Evolutionary conservation across 2,329 filamentous ascomycete genomes (phyloP).

Genomic region (Proliferodiscus dingleyae): DNA sequence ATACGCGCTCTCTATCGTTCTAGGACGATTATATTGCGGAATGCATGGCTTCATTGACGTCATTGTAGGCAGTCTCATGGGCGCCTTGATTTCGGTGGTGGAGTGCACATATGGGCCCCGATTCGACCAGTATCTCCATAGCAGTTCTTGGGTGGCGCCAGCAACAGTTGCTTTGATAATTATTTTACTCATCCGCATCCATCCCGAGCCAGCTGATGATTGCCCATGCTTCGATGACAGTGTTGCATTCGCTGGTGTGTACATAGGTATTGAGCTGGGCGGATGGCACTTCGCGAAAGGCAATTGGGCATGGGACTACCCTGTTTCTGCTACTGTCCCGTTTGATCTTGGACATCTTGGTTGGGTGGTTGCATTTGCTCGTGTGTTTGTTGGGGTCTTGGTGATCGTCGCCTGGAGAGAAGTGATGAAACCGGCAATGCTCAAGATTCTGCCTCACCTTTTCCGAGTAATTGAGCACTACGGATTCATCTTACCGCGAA

Average conservation of each 20-base stretch:
- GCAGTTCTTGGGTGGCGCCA: conserved; percentile 59
- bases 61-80: conserved; percentile 71
- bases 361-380: conserved; percentile 54
- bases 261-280: conserved; percentile 78
- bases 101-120: conserved; percentile 56
- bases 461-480: conserved; percentile 80
- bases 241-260: conserved; percentile 84
- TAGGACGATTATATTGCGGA: conserved; percentile 91
- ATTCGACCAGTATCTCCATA: conserved; percentile 68
- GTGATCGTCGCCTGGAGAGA: conserved; percentile 88
- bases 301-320: conserved; percentile 44
- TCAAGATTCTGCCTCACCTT: conserved; percentile 74
- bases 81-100: conserved; percentile 56
- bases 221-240: conserved; percentile 97
- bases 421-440: conserved; percentile 76
- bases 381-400: conserved; percentile 74
- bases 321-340: conserved; percentile 52
- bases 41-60: conserved; percentile 99
- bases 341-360: conserved; percentile 66
- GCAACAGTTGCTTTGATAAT: conserved; percentile 60
- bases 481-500: conserved; percentile 75
- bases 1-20: conserved; percentile 82
- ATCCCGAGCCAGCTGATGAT: conserved; percentile 93
- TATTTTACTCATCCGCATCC: conserved; percentile 74
- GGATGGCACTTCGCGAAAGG: conserved; percentile 66